phyloP scores from a whole-genome alignment of 352 stramenopile species.

The Globisporangium iwayamae region DNA sequence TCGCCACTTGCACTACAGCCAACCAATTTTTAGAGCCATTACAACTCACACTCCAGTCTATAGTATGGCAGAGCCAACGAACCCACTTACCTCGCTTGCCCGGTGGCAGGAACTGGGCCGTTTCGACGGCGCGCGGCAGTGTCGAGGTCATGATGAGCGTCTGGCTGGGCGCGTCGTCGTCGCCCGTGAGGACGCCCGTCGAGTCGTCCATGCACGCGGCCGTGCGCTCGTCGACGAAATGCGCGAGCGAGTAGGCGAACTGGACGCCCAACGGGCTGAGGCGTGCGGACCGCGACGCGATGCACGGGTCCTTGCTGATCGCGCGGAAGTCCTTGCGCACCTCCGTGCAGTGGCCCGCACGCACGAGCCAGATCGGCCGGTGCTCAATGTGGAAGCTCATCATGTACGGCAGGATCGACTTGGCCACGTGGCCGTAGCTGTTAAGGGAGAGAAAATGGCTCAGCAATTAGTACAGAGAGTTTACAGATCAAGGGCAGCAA shows the following conservation, averaged over 20 bases:
- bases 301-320: constrained; percentile 71
- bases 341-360: constrained; percentile 84
- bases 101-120: constrained; percentile 50
- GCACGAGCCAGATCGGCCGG: constrained; percentile 90
- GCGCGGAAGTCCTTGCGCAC: constrained; percentile 59
- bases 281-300: constrained; percentile 64
- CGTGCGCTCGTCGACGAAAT: constrained; percentile 89
- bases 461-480: background rate
- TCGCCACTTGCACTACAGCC: constrained; percentile 65
- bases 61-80: background rate
- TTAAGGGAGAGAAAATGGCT: background rate
- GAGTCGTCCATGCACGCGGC: constrained; percentile 39
- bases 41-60: background rate
- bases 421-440: constrained; percentile 84
- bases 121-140: constrained; percentile 74
- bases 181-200: constrained; percentile 25
- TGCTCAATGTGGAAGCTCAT: constrained; percentile 95
- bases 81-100: constrained; percentile 40
- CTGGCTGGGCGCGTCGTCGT: constrained; percentile 39
- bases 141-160: constrained; percentile 78
- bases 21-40: constrained; percentile 4
- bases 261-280: constrained; percentile 89
- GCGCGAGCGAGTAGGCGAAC: constrained; percentile 90
- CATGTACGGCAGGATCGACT: constrained; percentile 91
- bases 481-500: background rate